A percentile compares a stretch with the other conserved stretches of the same genome.
phyloP scores from a whole-genome alignment of 2,329 filamentous ascomycete species.

The Xylariaceae sp. region DNA sequence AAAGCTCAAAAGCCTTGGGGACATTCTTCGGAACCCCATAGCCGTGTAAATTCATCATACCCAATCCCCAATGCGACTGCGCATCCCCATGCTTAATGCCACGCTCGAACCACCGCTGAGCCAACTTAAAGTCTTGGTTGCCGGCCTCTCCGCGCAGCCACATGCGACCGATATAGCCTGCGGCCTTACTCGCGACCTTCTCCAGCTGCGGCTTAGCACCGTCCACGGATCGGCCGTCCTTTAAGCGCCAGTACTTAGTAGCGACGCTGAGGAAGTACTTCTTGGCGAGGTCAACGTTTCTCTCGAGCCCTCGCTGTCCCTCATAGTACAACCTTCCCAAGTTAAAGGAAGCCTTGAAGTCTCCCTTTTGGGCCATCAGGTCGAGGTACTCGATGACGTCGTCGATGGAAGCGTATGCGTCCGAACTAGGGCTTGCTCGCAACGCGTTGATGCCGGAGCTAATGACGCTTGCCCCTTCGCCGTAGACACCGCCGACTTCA shows the following conservation, averaged over 20 bases:
- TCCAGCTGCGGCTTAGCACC: constrained; percentile 69
- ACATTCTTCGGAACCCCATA: constrained; percentile 66
- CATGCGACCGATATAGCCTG: constrained; percentile 85
- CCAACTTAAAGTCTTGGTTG: constrained; percentile 71
- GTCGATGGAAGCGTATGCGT: constrained; percentile 80
- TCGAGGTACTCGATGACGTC: constrained; percentile 94
- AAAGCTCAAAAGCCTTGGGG: constrained; percentile 67
- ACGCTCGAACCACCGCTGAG: constrained; percentile 77
- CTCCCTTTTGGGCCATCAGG: constrained; percentile 83
- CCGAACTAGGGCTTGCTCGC: constrained; percentile 67
- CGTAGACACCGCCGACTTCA: constrained; percentile 87
- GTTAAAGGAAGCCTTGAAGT: constrained; percentile 81
- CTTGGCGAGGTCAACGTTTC: constrained; percentile 69
- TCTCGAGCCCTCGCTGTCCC: constrained; percentile 69
- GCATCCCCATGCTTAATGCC: constrained; percentile 73
- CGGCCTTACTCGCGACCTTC: constrained; percentile 75
- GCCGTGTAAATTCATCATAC: constrained; percentile 78
- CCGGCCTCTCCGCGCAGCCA: constrained; percentile 84
- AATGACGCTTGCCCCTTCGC: constrained; percentile 85
- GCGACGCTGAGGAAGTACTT: constrained; percentile 79
- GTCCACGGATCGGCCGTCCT: constrained; percentile 69
- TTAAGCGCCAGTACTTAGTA: constrained; percentile 70
- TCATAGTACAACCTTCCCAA: constrained; percentile 86
- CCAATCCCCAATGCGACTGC: constrained; percentile 79
- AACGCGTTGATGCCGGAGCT: constrained; percentile 82